Percentiles rank a stretch among this genome's conserved stretches.
Conservation (phyloP, 345 rosid genomes). For the Schrenkiella parvula region DNA sequence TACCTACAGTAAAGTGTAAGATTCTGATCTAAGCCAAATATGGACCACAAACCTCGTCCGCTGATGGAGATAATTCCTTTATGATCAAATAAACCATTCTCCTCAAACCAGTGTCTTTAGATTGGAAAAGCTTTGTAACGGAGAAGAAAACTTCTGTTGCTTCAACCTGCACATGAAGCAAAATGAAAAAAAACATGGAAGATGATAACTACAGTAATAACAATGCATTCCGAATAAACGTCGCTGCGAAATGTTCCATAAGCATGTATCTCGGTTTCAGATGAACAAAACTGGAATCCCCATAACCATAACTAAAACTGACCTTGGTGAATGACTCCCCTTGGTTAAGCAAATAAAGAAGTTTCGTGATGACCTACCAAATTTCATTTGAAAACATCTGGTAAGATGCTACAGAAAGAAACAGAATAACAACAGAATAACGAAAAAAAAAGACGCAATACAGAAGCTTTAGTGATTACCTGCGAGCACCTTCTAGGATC, state of each 20-base stretch:
- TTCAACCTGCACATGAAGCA: slow-evolving; percentile 52
- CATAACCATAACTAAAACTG: neutral
- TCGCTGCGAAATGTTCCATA: neutral
- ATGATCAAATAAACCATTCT: slow-evolving; percentile 98
- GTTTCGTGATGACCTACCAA: slow-evolving; percentile 76
- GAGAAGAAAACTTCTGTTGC: slow-evolving; percentile 97
- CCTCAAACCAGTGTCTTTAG: slow-evolving; percentile 87
- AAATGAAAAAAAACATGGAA: neutral
- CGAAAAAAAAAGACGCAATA: neutral
- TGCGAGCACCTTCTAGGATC: slow-evolving; percentile 97
- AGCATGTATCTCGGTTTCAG: neutral
- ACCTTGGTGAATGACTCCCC: slow-evolving; percentile 96
- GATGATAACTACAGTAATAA: neutral
- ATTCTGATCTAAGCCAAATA: neutral
- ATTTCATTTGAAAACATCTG: neutral
- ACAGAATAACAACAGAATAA: neutral
- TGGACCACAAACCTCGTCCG: slow-evolving; percentile 73
- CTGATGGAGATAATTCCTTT: slow-evolving; percentile 91
- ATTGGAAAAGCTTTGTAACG: slow-evolving; percentile 95
- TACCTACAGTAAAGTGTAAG: neutral
- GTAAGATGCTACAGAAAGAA: slow-evolving; percentile 5
- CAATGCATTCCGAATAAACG: neutral
- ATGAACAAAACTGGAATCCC: neutral
- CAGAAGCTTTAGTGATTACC: slow-evolving; percentile 35
- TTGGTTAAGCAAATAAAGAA: slow-evolving; percentile 91